Percentiles rank a stretch among this genome's conserved stretches.
phyloP scores from a whole-genome alignment of 2,329 filamentous ascomycete species.

The Claviceps cyperi region DNA sequence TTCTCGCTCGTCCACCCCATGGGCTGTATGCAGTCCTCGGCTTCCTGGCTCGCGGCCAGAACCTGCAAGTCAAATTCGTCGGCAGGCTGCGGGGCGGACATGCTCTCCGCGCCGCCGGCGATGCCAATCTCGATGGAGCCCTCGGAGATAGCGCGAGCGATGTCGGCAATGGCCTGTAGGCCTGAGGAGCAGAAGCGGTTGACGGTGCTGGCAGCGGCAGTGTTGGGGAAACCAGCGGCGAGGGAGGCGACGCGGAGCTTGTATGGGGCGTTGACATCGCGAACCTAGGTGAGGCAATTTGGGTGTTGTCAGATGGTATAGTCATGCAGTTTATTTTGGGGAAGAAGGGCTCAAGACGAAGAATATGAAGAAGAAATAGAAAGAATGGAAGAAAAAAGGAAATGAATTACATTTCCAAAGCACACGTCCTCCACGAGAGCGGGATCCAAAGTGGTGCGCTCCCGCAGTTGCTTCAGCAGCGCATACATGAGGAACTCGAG shows the following conservation, averaged over 20 bases:
- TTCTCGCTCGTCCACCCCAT: constrained; percentile 99
- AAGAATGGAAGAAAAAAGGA: no score
- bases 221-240: constrained; percentile 88
- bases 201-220: constrained; percentile 62
- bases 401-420: constrained; percentile 60
- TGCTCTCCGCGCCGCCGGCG: constrained; percentile 77
- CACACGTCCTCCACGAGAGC: constrained; percentile 77
- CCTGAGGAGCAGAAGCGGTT: constrained; percentile 98
- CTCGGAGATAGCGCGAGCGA: constrained; percentile 69
- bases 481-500: constrained; percentile 79
- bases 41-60: constrained; percentile 55
- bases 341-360: neutral
- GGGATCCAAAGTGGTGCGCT: constrained; percentile 65
- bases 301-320: neutral
- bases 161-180: constrained; percentile 87
- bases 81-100: constrained; percentile 58
- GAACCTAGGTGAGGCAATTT: constrained; percentile 41
- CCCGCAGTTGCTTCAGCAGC: constrained; percentile 60
- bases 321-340: no score
- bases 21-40: constrained; percentile 74
- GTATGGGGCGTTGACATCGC: constrained; percentile 75
- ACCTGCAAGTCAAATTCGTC: constrained; percentile 67
- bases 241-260: constrained; percentile 79
- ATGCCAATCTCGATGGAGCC: constrained; percentile 80
- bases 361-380: neutral